Evolutionary conservation across 2,329 filamentous ascomycete genomes (phyloP), one percentile per base, ranked within the genome.

Genomic region (Septoria linicola): DNA sequence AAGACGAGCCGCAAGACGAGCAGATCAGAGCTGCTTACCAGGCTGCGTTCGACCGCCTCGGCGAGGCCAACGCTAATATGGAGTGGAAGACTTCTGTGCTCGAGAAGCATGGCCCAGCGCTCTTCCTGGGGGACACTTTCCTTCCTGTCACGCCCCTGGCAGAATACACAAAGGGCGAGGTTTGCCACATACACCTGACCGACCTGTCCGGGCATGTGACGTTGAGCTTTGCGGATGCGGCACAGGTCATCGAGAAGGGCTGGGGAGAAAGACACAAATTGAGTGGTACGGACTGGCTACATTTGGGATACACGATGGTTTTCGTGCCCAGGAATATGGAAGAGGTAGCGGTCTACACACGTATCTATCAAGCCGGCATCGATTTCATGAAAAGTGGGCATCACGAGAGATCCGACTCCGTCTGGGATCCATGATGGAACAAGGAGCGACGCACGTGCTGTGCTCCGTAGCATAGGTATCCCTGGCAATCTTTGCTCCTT

Each of bases 221-320:
- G 3, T 35, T 58, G 30, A 51, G 45, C 20, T 51, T 58, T 11
- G 30, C 37, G 7, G 49, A 58, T 25, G 53, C 49, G 8, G 36
- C 35, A 31, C 30, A 55, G 19, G 53, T 56, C 14, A 46, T 58
- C 8, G 19, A 37, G 21, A 53, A 51, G 11, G 53, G 55, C 10
- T 56, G 43, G 46, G 55, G 55, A 11, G 49, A 58, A 20, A 47
- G 53, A 11, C 55, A 55, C 47, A 40, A 49, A 11, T 34, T 58
- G 16, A 51, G 49, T 14, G 49, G 53, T 10, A 51, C 53, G 0
- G 39, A 47, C 2, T 31, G 35, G 21, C 32, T 58, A n/a, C 53
- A 47, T 41, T 13, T 58, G 21, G 53, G 55, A 1, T 56, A 53
- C 30, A 56, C 55, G 3, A 45, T 58, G 49, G 16, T 58, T 10